These are phyloP conservation scores for Blastocystis sp. DNA, from an alignment of 352 stramenopile species.

Conservation along the genomic window DNA sequence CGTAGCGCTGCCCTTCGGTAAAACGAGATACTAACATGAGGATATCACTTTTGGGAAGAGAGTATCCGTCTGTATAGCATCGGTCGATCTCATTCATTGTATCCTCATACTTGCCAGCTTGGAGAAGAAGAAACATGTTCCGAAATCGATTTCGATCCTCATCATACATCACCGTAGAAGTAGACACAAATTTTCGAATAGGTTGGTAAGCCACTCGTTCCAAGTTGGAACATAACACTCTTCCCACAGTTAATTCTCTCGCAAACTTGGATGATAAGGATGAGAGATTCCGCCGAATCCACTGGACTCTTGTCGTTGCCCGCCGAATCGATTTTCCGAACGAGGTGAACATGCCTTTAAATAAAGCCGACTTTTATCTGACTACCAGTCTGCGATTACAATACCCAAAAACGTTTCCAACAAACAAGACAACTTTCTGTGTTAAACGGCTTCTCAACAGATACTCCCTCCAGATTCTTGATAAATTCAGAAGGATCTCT, in stretches of 20 bases:
- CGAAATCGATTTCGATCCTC: constrained; percentile 8
- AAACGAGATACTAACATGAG: neutral
- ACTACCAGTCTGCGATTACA: neutral
- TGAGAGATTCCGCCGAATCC: no score
- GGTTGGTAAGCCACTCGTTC: no score
- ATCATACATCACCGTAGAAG: neutral
- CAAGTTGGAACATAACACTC: no score
- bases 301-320: no score
- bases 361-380: neutral
- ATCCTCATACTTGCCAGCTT: neutral
- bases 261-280: no score
- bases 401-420: neutral
- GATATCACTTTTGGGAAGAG: constrained; percentile 5
- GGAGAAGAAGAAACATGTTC: constrained; percentile 7
- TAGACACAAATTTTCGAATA: neutral
- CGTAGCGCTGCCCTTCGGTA: neutral
- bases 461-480: constrained; percentile 53
- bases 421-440: constrained; percentile 40
- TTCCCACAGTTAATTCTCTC: no score
- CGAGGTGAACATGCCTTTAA: neutral
- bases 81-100: neutral
- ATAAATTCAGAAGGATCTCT: neutral
- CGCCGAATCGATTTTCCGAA: neutral
- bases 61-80: neutral
- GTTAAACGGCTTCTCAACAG: neutral